Percentiles rank a stretch among this genome's conserved stretches.
These are phyloP conservation scores for Phanerochaete carnosa DNA, from an alignment of 768 basidiomycete species.

Conservation along the genomic window DNA sequence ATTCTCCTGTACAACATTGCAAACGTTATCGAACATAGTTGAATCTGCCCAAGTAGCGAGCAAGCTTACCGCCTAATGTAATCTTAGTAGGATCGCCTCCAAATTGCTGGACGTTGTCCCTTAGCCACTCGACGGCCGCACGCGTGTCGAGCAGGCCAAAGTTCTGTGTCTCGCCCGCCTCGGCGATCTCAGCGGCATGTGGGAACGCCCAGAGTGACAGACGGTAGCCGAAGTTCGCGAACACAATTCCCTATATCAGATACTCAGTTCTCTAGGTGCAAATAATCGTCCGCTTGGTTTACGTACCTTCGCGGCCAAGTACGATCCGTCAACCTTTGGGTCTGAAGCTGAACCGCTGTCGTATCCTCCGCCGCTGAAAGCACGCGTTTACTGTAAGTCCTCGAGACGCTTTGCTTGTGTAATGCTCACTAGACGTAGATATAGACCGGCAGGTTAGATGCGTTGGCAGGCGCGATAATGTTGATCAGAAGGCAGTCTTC, in stretches of 20 bases:
- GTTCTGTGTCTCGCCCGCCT: slow-evolving; percentile 23
- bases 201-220: slow-evolving; percentile 22
- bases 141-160: slow-evolving; percentile 23
- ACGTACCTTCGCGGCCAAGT: slow-evolving; percentile 16
- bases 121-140: slow-evolving; percentile 31
- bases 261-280: not conserved
- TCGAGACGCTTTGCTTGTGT: not conserved
- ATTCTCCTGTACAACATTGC: slow-evolving; percentile 12
- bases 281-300: not conserved
- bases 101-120: slow-evolving; percentile 29
- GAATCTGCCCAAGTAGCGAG: not conserved
- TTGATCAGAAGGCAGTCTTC: slow-evolving; percentile 23
- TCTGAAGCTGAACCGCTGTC: slow-evolving; percentile 21
- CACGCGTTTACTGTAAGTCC: not conserved
- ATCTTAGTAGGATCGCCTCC: slow-evolving; percentile 26
- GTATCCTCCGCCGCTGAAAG: slow-evolving; percentile 19
- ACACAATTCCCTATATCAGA: slow-evolving; percentile 16
- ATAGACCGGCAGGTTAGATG: slow-evolving; percentile 19
- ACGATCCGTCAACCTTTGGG: slow-evolving; percentile 23
- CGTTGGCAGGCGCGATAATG: slow-evolving; percentile 20
- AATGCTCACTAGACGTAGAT: slow-evolving; percentile 19
- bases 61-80: slow-evolving; percentile 20
- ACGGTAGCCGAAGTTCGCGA: slow-evolving; percentile 25
- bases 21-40: not conserved
- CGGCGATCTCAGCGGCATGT: slow-evolving; percentile 20